Base-by-base conservation (phyloP, 2,329 filamentous ascomycete species). In the Emericellopsis cladophorae region DNA sequence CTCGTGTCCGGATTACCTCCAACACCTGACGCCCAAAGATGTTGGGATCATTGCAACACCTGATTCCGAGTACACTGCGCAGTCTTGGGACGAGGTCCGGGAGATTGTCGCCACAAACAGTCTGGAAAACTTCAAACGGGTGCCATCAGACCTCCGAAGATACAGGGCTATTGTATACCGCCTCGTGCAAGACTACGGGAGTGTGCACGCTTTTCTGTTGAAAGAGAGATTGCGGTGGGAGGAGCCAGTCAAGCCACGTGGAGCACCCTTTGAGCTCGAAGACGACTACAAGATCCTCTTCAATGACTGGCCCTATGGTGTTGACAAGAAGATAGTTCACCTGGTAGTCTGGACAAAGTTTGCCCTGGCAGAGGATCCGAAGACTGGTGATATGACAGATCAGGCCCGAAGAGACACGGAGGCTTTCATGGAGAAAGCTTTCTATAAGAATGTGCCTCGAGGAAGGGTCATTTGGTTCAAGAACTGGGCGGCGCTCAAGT, bases 291-390 rank as follows among this genome's bases (percentile, higher is more conserved):
- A 79, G 58, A 79, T 94, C 37, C 59, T 95, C 33, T 76, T 74
- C 61, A 96, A 96, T 55, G 89, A 96, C 68, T 95, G 88, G 85
- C 90, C 90, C 1, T 96, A 95, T 54, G 88, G 86, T 0, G 69
- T 95, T 40, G 86, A 92, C 51, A 55, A 66, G 37, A 70, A 74
- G 40, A 89, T 95, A 47, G 74, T 85, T 14, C 90, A 95, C 56
- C 67, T 95, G 3, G 85, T 95, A 5, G 78, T 95, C 11, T 96
- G 90, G 90, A 92, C 84, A 37, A 95, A 95, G 60, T 95, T 94
- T 53, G 69, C 74, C 37, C 66, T 95, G 21, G 70, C 78, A 40
- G 83, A 88, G 43, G 80, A 92, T 50, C 59, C 62, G 4, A 18
- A n/a, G 9, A 74, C 77, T 0, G 81, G 76, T 12, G 78, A 87